Evolutionary conservation across 1,284 basidiomycete species (phyloP).

Genomic region (Ustilago hordei): DNA sequence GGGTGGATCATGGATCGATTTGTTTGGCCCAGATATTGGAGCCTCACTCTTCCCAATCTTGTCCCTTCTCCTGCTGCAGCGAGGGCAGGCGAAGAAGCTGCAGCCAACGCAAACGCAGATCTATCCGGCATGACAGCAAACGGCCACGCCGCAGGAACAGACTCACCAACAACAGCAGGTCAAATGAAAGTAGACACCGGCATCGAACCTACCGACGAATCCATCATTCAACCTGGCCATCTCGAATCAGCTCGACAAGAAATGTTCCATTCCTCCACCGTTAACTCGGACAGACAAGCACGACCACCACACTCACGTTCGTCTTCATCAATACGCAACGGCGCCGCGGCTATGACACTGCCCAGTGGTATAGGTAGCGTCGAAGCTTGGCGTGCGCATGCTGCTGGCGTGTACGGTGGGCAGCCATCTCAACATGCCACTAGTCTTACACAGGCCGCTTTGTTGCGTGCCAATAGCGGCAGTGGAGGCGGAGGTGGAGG

Average conservation of each 20-base stretch:
- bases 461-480: constrained; percentile 33
- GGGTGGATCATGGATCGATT: constrained; percentile 72
- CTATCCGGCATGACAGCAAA: neutral
- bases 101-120: neutral
- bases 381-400: constrained; percentile 49
- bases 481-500: neutral
- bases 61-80: constrained; percentile 41
- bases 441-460: constrained; percentile 28
- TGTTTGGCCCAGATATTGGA: constrained; percentile 72
- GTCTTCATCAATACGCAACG: constrained; percentile 22
- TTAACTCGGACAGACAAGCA: constrained; percentile 8
- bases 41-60: constrained; percentile 70
- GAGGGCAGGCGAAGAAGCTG: neutral
- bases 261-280: constrained; percentile 21
- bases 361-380: constrained; percentile 38
- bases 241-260: constrained; percentile 44
- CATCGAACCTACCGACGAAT: constrained; percentile 34
- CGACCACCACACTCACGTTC: constrained; percentile 22
- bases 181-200: constrained; percentile 46
- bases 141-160: neutral
- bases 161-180: constrained; percentile 14
- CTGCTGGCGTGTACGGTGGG: constrained; percentile 33
- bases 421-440: constrained; percentile 24
- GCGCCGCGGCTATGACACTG: constrained; percentile 4
- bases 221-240: constrained; percentile 44